A percentile compares a stretch with the other conserved stretches of the same genome.
These are phyloP conservation scores for Rhodotorula sp. DNA, from an alignment of 1,284 basidiomycete genomes.

Conservation along the genomic window DNA sequence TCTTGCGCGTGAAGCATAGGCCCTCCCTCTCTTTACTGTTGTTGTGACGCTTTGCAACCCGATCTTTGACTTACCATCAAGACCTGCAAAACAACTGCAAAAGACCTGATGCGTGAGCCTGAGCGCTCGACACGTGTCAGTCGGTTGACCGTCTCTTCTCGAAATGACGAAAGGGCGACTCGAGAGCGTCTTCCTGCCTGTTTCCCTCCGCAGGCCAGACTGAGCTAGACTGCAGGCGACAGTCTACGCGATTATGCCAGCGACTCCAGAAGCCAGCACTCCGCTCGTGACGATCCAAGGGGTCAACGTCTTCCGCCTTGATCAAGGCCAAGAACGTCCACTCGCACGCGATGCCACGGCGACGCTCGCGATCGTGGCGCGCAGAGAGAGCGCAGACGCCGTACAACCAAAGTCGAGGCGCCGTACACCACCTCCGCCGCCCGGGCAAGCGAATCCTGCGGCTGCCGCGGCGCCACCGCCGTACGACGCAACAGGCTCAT, in stretches of 20 bases:
- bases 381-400: background rate
- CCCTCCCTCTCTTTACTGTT: background rate
- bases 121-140: background rate
- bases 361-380: background rate
- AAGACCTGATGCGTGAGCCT: background rate
- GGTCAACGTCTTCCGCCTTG: constrained; percentile 10
- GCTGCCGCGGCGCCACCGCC: constrained; percentile 5
- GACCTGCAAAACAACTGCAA: too few species aligned
- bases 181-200: background rate
- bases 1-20: background rate
- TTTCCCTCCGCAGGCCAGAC: background rate
- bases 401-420: background rate
- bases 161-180: background rate
- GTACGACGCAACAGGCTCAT: background rate
- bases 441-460: background rate
- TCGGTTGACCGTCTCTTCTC: background rate
- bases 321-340: background rate
- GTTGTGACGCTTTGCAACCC: background rate
- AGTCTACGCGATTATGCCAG: too few species aligned
- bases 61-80: too few species aligned
- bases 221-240: background rate
- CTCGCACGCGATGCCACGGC: background rate
- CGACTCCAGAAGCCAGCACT: background rate
- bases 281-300: background rate
- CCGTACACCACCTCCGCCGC: constrained; percentile 8